Percentiles rank a stretch among this genome's conserved stretches.
phyloP scores from a whole-genome alignment of 345 rosid species.

The Erysimum cheiranthoides region DNA sequence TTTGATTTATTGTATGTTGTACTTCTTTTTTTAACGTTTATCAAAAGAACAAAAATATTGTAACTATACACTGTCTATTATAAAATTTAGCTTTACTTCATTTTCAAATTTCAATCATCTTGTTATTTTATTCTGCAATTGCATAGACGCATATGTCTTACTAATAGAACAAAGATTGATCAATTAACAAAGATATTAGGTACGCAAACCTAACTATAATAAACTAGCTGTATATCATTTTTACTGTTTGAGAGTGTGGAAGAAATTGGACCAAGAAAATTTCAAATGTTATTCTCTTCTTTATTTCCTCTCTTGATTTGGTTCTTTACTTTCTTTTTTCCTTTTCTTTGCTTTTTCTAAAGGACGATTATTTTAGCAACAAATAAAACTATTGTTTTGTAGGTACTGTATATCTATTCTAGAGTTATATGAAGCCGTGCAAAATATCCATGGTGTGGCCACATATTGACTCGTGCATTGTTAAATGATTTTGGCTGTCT shows the following conservation, averaged over 20 bases:
- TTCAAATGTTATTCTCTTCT: constrained; percentile 25
- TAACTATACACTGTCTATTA: background rate
- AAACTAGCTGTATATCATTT: background rate
- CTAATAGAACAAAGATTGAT: background rate
- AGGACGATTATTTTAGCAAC: constrained; percentile 1
- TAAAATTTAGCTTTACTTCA: background rate
- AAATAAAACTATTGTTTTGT: constrained; percentile 6
- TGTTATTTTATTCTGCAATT: background rate
- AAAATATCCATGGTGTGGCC: background rate
- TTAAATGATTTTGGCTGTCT: constrained; percentile 14
- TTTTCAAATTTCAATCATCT: background rate
- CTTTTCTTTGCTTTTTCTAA: constrained; percentile 14
- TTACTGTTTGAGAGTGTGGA: background rate
- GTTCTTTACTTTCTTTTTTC: background rate
- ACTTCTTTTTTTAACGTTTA: background rate
- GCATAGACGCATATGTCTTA: background rate
- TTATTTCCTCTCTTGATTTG: constrained; percentile 10
- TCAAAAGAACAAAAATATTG: too few relatives aligned
- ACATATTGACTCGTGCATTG: constrained; percentile 27
- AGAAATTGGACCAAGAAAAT: background rate
- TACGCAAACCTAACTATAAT: background rate
- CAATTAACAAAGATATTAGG: background rate
- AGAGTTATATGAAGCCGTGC: constrained; percentile 28
- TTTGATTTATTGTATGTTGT: background rate
- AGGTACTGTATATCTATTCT: background rate